A percentile compares a stretch with the other conserved stretches of the same genome.
phyloP scores from a whole-genome alignment of 352 stramenopile genomes.

The Pythium oligandrum region DNA sequence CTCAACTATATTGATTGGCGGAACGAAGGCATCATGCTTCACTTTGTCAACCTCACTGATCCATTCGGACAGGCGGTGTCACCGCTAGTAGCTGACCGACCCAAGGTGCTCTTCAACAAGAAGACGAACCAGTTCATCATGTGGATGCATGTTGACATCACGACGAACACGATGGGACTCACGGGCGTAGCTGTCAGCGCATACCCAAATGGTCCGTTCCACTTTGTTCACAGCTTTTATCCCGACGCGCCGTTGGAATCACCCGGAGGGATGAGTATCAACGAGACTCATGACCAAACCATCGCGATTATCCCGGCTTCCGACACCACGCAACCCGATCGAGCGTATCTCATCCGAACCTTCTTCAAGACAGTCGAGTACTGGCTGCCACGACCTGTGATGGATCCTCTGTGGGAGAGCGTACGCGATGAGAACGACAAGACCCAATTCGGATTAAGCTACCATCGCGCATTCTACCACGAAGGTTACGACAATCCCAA shows the following conservation, averaged over 20 bases:
- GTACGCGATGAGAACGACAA: constrained; percentile 72
- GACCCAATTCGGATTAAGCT: constrained; percentile 93
- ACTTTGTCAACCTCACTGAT: constrained; percentile 93
- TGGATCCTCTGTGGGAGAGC: constrained; percentile 96
- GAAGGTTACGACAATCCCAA: constrained; percentile 94
- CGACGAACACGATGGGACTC: constrained; percentile 81
- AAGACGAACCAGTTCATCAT: constrained; percentile 90
- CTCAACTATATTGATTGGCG: constrained; percentile 89
- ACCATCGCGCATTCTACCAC: constrained; percentile 94
- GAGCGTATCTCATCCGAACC: constrained; percentile 88
- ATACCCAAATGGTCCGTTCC: constrained; percentile 91
- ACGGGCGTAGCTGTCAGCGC: constrained; percentile 84
- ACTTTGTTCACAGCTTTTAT: constrained; percentile 89
- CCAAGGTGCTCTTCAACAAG: constrained; percentile 92
- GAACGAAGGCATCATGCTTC: constrained; percentile 94
- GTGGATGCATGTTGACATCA: constrained; percentile 95
- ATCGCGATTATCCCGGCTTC: constrained; percentile 35
- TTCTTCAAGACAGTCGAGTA: constrained; percentile 97
- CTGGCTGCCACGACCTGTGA: constrained; percentile 91
- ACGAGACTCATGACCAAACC: constrained; percentile 95
- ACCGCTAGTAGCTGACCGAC: constrained; percentile 73
- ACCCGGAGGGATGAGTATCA: constrained; percentile 73
- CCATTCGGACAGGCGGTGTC: constrained; percentile 47
- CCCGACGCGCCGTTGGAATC: constrained; percentile 84
- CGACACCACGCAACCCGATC: constrained; percentile 17